Evolutionary conservation across 2,329 filamentous ascomycete genomes (phyloP).

Genomic region (Cladophialophora immunda): DNA sequence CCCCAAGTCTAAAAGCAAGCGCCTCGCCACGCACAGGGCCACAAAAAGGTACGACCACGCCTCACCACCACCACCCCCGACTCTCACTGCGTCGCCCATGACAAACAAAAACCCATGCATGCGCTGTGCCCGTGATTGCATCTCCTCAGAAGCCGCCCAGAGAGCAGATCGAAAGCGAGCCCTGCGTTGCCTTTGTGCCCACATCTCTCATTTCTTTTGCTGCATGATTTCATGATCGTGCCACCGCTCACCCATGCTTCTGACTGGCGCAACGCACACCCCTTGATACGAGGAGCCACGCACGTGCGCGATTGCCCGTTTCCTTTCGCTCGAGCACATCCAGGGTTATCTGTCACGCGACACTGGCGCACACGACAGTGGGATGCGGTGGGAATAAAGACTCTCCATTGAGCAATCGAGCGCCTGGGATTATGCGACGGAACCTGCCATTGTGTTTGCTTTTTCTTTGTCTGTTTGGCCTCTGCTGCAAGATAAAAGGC

Average conservation of each 20-base stretch:
- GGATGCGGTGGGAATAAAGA: constrained; percentile 3
- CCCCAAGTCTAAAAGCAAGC: constrained; percentile 13
- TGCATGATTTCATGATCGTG: constrained; percentile 11
- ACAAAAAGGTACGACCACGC: constrained; percentile 35
- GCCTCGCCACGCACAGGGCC: constrained; percentile 29
- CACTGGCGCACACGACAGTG: constrained; percentile 7
- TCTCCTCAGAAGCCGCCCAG: background rate
- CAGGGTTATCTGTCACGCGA: constrained; percentile 24
- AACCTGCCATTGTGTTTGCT: constrained; percentile 14
- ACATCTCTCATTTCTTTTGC: constrained; percentile 14
- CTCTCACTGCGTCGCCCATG: constrained; percentile 4
- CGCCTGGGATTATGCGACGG: background rate
- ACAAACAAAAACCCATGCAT: constrained; percentile 14
- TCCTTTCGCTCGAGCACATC: background rate
- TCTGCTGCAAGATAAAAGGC: background rate
- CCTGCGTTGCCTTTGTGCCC: background rate
- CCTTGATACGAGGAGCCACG: constrained; percentile 15
- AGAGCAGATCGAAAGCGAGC: background rate
- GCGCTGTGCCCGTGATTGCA: background rate
- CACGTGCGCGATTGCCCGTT: constrained; percentile 21
- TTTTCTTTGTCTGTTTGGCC: constrained; percentile 3
- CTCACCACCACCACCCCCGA: background rate
- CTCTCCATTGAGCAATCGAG: constrained; percentile 11
- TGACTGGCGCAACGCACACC: background rate
- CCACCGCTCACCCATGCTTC: constrained; percentile 6